Percentiles rank a stretch among this genome's conserved stretches.
Conservation (phyloP, 805 yeast species). For the Wickerhamomyces mucosus region DNA sequence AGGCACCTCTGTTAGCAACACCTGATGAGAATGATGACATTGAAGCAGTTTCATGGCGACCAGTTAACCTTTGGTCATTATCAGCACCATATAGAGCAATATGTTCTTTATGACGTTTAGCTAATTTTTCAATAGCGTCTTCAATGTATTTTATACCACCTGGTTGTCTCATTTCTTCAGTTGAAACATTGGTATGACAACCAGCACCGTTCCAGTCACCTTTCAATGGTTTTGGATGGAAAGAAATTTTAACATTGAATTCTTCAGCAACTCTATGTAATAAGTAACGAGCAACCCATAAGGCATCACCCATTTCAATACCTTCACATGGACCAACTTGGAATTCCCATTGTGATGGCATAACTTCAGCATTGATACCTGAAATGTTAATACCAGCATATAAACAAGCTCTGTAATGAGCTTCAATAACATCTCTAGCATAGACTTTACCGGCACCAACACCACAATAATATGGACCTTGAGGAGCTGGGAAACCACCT, state of each 20-base stretch:
- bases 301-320: conserved; percentile 92
- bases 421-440: conserved; percentile 97
- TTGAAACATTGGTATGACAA: conserved; percentile 98
- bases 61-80: conserved; percentile 92
- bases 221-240: conserved; percentile 98
- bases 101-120: conserved; percentile 95
- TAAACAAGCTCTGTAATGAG: conserved; percentile 97
- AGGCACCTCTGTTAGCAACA: conserved; percentile 99
- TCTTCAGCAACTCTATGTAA: conserved; percentile 95
- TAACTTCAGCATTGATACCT: conserved; percentile 98
- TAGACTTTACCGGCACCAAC: conserved; percentile 98
- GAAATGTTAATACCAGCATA: conserved; percentile 85
- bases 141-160: conserved; percentile 97
- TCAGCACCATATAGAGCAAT: conserved; percentile 92
- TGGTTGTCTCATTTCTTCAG: conserved; percentile 79
- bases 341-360: conserved; percentile 99
- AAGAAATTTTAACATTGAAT: conserved; percentile 95
- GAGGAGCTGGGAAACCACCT: conserved; percentile 99
- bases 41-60: conserved; percentile 97
- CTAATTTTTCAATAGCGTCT: conserved; percentile 83
- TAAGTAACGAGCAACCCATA: conserved; percentile 93
- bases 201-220: conserved; percentile 99
- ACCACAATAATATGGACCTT: conserved; percentile 99
- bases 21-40: conserved; percentile 87
- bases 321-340: conserved; percentile 99